Percentiles rank a stretch among this genome's conserved stretches.
phyloP scores from a whole-genome alignment of 2,329 filamentous ascomycete species.

The Aspergillus sp. region DNA sequence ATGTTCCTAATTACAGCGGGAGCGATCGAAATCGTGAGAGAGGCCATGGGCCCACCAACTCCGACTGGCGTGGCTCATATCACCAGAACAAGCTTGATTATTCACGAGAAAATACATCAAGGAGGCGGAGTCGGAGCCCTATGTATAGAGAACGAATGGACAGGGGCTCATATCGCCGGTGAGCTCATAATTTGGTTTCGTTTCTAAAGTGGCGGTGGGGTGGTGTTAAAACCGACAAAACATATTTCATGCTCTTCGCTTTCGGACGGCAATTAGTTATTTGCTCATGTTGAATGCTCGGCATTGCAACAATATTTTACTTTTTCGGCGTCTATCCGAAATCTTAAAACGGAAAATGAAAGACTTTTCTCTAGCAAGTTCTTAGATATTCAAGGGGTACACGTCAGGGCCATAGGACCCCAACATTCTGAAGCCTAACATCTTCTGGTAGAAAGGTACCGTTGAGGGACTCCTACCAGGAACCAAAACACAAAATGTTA shows the following conservation, averaged over 20 bases:
- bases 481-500: background rate
- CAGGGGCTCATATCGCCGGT: conserved; percentile 25
- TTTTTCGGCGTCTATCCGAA: background rate
- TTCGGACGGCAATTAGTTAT: background rate
- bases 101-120: conserved; percentile 25
- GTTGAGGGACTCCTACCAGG: conserved; percentile 18
- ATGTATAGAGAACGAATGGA: conserved; percentile 26
- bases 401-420: background rate
- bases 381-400: background rate
- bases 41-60: conserved; percentile 18
- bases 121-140: conserved; percentile 39
- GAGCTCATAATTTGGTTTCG: background rate
- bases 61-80: conserved; percentile 24
- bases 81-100: conserved; percentile 27
- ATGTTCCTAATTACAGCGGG: conserved; percentile 35
- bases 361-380: background rate
- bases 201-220: background rate
- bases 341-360: background rate
- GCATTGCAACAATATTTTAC: background rate
- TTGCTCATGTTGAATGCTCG: background rate
- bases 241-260: background rate
- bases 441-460: conserved; percentile 11
- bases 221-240: background rate
- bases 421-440: background rate
- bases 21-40: conserved; percentile 27